Conservation (phyloP, 257 asterid species). For the Dorcoceras hygrometricum region DNA sequence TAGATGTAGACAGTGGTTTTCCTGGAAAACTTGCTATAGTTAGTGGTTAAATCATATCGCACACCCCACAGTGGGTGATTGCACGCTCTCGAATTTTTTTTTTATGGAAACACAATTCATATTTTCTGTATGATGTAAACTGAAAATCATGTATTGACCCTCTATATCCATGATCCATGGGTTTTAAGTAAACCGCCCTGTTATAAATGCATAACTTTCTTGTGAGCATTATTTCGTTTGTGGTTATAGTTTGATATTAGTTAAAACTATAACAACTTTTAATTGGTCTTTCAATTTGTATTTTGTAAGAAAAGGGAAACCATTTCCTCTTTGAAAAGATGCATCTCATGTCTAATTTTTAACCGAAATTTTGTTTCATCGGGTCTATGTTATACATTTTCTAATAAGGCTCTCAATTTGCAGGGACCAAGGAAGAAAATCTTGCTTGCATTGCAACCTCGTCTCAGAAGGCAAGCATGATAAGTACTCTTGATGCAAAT, state of each 20-base stretch:
- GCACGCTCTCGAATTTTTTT: neutral
- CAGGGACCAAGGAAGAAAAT: slow-evolving; percentile 98
- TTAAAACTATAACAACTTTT: neutral
- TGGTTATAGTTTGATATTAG: neutral
- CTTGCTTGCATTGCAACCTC: slow-evolving; percentile 55
- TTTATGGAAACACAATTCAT: too few relatives aligned
- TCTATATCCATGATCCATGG: neutral
- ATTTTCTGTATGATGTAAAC: neutral
- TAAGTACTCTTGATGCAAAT: slow-evolving; percentile 4
- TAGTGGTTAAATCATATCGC: neutral
- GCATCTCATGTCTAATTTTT: neutral
- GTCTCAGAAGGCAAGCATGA: slow-evolving; percentile 49
- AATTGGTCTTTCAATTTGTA: neutral
- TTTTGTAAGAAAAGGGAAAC: too few relatives aligned
- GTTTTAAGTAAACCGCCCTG: neutral
- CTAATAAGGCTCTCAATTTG: slow-evolving; percentile 20
- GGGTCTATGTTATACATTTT: neutral
- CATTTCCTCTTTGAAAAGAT: neutral
- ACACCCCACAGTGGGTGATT: neutral
- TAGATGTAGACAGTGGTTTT: neutral
- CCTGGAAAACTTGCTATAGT: neutral
- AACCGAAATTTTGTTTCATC: neutral
- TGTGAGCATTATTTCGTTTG: neutral
- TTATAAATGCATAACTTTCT: too few relatives aligned
- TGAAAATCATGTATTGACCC: neutral